phyloP scores from a whole-genome alignment of 345 rosid genomes.

The Microthlaspi erraticum region DNA sequence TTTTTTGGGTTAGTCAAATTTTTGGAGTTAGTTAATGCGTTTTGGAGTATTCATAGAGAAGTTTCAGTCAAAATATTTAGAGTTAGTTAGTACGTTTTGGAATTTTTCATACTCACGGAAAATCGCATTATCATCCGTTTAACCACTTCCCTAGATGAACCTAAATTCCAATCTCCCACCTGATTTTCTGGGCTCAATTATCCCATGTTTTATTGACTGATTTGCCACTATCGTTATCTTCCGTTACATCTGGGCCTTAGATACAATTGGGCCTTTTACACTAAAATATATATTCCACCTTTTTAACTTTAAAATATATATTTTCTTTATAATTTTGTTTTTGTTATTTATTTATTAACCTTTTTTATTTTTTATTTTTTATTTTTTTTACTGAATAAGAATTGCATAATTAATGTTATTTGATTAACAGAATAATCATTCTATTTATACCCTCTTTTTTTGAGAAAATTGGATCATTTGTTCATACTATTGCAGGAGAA shows the following conservation, averaged over 20 bases:
- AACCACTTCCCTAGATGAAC: constrained; percentile 23
- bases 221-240: constrained; percentile 18
- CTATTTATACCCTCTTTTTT: no score
- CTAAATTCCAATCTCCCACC: constrained; percentile 26
- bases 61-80: not conserved
- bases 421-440: not conserved
- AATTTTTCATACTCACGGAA: not conserved
- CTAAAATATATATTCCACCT: not conserved
- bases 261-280: not conserved
- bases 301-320: not conserved
- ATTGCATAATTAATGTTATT: not conserved
- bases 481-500: constrained; percentile 57
- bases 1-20: not conserved
- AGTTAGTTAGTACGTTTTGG: not conserved
- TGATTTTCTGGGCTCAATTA: constrained; percentile 28
- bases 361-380: not conserved
- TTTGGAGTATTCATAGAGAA: constrained; percentile 1
- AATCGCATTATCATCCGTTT: constrained; percentile 20
- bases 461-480: not conserved
- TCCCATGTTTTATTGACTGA: not conserved
- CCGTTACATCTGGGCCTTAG: not conserved
- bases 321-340: not conserved
- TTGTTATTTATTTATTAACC: not conserved
- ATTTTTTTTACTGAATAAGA: not conserved
- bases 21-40: not conserved